These are phyloP conservation scores for Fusarium sp. DNA, from an alignment of 2,329 filamentous ascomycete genomes.

Conservation along the genomic window DNA sequence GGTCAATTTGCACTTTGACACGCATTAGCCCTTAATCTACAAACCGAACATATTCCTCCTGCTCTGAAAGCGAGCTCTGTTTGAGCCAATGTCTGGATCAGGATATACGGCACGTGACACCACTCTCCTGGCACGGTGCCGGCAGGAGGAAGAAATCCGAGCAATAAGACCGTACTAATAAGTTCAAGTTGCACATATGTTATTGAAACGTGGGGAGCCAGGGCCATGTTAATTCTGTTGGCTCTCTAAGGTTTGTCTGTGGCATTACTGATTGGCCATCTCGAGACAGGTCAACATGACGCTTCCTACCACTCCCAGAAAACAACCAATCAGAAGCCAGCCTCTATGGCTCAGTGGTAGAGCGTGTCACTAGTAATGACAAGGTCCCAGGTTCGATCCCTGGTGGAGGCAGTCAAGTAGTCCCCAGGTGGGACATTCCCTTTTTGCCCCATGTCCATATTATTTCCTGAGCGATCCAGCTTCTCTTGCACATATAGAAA, in stretches of 20 bases:
- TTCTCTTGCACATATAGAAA: not conserved
- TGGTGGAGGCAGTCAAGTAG: not conserved
- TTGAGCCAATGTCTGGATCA: not conserved
- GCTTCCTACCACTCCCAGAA: not conserved
- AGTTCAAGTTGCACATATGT: not conserved
- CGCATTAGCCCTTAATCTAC: too few species aligned
- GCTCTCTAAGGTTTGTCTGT: not conserved
- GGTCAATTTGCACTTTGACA: too few species aligned
- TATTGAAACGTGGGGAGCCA: not conserved
- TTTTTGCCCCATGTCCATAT: not conserved
- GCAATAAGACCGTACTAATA: not conserved
- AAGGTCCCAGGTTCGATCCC: not conserved
- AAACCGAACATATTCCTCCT: not conserved
- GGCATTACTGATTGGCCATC: not conserved
- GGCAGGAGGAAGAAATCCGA: not conserved
- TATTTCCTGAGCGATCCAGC: not conserved
- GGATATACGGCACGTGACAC: not conserved
- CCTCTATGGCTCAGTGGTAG: not conserved
- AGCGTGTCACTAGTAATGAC: not conserved
- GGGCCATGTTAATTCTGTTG: not conserved
- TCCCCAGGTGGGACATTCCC: not conserved
- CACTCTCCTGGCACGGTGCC: not conserved
- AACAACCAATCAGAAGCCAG: not conserved
- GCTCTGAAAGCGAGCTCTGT: not conserved
- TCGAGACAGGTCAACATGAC: not conserved